Percentiles rank a stretch among this genome's conserved stretches.
These are phyloP conservation scores for Porosira glacialis DNA, from an alignment of 352 stramenopile genomes.

Conservation along the genomic window DNA sequence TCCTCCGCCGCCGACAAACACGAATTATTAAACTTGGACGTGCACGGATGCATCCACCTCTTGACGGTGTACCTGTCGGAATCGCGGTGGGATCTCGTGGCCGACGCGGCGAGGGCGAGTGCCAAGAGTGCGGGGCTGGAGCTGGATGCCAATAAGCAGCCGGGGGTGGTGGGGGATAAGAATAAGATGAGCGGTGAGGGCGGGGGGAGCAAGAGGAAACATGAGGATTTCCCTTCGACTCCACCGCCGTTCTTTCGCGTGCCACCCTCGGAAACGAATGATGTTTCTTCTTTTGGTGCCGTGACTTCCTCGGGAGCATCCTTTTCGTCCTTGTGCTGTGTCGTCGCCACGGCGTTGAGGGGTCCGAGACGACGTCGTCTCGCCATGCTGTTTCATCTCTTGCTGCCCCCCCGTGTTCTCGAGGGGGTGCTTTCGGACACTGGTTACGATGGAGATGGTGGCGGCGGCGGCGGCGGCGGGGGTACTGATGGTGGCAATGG, in stretches of 20 bases:
- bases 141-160: slow-evolving; percentile 72
- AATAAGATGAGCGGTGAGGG: background rate
- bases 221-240: slow-evolving; percentile 8
- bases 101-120: slow-evolving; percentile 49
- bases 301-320: slow-evolving; percentile 39
- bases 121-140: slow-evolving; percentile 49
- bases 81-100: slow-evolving; percentile 62
- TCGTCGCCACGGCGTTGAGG: slow-evolving; percentile 58
- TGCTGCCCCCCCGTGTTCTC: slow-evolving; percentile 57
- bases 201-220: background rate
- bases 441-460: too few species aligned
- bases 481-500: too few species aligned
- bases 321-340: slow-evolving; percentile 58
- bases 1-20: slow-evolving; percentile 22
- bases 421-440: slow-evolving; percentile 55
- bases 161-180: background rate
- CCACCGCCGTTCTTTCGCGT: slow-evolving; percentile 26
- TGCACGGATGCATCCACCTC: slow-evolving; percentile 49
- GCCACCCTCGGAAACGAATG: slow-evolving; percentile 26
- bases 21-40: too few species aligned
- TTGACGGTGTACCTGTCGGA: slow-evolving; percentile 66
- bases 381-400: slow-evolving; percentile 71
- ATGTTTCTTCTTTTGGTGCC: slow-evolving; percentile 11
- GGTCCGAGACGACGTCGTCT: slow-evolving; percentile 63
- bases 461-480: too few species aligned